Percentiles rank a stretch among this genome's conserved stretches.
Evolutionary conservation across 306 rosid genomes (phyloP).

Genomic region (Hylodesmum podocarpum): DNA sequence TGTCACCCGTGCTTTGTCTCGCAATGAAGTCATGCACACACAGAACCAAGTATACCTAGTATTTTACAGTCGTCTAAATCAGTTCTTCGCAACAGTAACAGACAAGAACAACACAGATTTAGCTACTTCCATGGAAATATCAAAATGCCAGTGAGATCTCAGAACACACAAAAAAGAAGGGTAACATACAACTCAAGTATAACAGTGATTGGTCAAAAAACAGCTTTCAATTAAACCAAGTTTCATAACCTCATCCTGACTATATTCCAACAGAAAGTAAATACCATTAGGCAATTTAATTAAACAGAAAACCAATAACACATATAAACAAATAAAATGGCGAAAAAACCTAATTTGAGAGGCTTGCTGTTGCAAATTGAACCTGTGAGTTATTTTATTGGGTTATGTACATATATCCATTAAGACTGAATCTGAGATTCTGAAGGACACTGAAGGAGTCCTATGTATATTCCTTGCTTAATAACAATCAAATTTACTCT

Average conservation of each 20-base stretch:
- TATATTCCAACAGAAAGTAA: neutral
- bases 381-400: neutral
- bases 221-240: neutral
- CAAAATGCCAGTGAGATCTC: neutral
- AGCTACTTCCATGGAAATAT: slow-evolving; percentile 13
- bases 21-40: slow-evolving; percentile 41
- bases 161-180: neutral
- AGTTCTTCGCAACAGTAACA: neutral
- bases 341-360: too few species aligned
- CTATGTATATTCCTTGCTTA: too few species aligned
- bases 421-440: neutral
- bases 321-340: neutral
- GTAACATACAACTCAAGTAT: neutral
- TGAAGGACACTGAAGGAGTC: neutral
- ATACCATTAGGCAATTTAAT: neutral
- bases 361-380: too few species aligned
- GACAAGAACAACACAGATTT: neutral
- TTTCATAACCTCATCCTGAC: slow-evolving; percentile 8
- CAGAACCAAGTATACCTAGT: slow-evolving; percentile 14
- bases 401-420: neutral
- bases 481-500: neutral
- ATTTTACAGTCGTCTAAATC: slow-evolving; percentile 13
- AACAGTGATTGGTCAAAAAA: neutral
- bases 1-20: slow-evolving; percentile 17
- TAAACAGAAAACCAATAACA: neutral